Conservation (phyloP, 805 yeast genomes). For the Yarrowia divulgata region DNA sequence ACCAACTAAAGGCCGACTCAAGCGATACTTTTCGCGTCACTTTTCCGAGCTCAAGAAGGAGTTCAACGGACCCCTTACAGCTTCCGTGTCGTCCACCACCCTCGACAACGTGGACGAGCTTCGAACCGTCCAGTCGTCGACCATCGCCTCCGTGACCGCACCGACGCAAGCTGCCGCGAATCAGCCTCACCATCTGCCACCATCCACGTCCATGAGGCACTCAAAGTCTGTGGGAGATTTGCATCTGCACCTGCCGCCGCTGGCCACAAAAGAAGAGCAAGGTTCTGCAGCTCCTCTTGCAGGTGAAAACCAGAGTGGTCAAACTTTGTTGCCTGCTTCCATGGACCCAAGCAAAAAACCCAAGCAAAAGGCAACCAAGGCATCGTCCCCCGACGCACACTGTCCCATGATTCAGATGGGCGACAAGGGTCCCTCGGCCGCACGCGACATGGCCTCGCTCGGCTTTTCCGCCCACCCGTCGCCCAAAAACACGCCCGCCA, state of each 20-base stretch:
- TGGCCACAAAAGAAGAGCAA: slow-evolving; percentile 16
- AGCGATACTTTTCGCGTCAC: slow-evolving; percentile 29
- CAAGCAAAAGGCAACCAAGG: slow-evolving; percentile 10
- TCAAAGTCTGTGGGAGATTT: slow-evolving; percentile 36
- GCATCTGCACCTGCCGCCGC: slow-evolving; percentile 33
- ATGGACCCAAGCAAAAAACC: slow-evolving; percentile 7
- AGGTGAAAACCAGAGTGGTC: slow-evolving; percentile 17
- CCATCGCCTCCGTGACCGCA: background rate
- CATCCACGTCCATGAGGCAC: slow-evolving; percentile 18
- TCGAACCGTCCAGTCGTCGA: slow-evolving; percentile 15
- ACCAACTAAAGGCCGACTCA: slow-evolving; percentile 10
- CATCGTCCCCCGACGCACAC: slow-evolving; percentile 5
- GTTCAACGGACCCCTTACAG: slow-evolving; percentile 26
- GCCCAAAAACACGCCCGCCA: background rate
- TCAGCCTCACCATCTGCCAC: background rate
- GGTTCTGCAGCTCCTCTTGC: slow-evolving; percentile 19
- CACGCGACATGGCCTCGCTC: slow-evolving; percentile 22
- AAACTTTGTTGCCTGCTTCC: slow-evolving; percentile 15
- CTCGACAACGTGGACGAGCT: slow-evolving; percentile 37
- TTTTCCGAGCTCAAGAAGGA: slow-evolving; percentile 23
- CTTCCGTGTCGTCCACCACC: slow-evolving; percentile 32
- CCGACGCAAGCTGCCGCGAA: background rate
- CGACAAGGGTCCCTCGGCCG: slow-evolving; percentile 30
- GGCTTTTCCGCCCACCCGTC: slow-evolving; percentile 24
- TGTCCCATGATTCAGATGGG: slow-evolving; percentile 31